These are phyloP conservation scores for Tephrocybe rancida DNA, from an alignment of 768 basidiomycete genomes.

Conservation along the genomic window DNA sequence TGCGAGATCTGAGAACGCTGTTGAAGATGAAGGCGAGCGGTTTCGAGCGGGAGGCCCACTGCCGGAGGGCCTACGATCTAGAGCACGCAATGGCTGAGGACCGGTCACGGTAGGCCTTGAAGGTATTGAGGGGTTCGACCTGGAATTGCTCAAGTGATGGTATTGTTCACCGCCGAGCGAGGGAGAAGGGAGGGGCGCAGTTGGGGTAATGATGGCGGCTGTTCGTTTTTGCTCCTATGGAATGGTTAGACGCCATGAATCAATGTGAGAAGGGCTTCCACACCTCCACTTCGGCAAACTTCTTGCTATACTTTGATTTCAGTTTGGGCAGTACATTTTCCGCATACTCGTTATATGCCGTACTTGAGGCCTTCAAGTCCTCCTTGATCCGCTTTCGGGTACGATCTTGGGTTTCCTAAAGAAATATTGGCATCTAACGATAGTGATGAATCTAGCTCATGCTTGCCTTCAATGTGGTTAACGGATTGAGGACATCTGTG, in stretches of 20 bases:
- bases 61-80: conserved; percentile 74
- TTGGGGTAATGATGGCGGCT: conserved; percentile 35
- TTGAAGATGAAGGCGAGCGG: conserved; percentile 81
- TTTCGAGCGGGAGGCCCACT: conserved; percentile 55
- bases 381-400: conserved; percentile 93
- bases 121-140: conserved; percentile 46
- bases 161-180: conserved; percentile 35
- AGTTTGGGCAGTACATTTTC: conserved; percentile 80
- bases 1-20: conserved; percentile 85
- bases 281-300: conserved; percentile 89
- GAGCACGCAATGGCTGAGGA: conserved; percentile 74
- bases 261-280: conserved; percentile 13
- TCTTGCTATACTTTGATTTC: conserved; percentile 79
- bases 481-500: conserved; percentile 71
- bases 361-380: conserved; percentile 79
- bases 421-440: not conserved
- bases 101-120: conserved; percentile 60
- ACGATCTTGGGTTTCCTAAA: conserved; percentile 86
- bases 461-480: conserved; percentile 66
- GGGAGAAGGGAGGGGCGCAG: conserved; percentile 32
- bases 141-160: conserved; percentile 38
- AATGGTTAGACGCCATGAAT: not conserved
- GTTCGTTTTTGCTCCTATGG: conserved; percentile 67
- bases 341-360: conserved; percentile 79
- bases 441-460: not conserved